Percentiles rank a stretch among this genome's conserved stretches.
These are phyloP conservation scores for Ceratobasidium papillatum DNA, from an alignment of 1,284 basidiomycete species.

Conservation along the genomic window DNA sequence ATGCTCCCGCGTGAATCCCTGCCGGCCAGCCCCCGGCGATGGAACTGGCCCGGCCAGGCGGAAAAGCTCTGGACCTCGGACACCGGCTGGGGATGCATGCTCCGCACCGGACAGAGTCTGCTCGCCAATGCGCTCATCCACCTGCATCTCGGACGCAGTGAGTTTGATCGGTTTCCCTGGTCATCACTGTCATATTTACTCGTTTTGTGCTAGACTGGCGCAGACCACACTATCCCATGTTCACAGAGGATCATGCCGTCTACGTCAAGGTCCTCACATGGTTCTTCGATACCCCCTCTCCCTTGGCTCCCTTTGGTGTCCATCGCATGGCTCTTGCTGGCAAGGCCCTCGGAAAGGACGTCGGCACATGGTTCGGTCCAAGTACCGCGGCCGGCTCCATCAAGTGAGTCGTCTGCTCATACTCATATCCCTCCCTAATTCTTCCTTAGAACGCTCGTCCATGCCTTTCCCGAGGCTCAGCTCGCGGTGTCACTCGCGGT, in stretches of 20 bases:
- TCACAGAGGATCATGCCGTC: conserved; percentile 60
- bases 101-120: conserved; percentile 92
- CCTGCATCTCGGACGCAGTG: conserved; percentile 86
- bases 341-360: conserved; percentile 92
- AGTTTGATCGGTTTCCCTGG: conserved; percentile 49
- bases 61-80: conserved; percentile 91
- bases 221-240: conserved; percentile 64
- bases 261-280: conserved; percentile 92
- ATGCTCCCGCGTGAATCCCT: conserved; percentile 41
- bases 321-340: conserved; percentile 96
- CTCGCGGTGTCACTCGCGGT: conserved; percentile 84
- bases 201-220: conserved; percentile 73
- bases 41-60: conserved; percentile 59
- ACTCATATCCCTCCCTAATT: conserved; percentile 18
- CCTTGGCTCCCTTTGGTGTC: conserved; percentile 92
- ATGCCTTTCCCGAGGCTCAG: conserved; percentile 81
- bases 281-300: conserved; percentile 93
- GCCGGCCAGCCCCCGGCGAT: conserved; percentile 52
- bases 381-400: conserved; percentile 96
- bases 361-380: conserved; percentile 98
- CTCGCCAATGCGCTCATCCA: conserved; percentile 89
- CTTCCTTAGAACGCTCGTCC: conserved; percentile 70
- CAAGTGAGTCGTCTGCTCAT: conserved; percentile 63
- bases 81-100: conserved; percentile 98
- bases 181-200: background rate